These are phyloP conservation scores for Neurospora tetrasperma DNA, from an alignment of 495 filamentous ascomycete species.

Conservation along the genomic window DNA sequence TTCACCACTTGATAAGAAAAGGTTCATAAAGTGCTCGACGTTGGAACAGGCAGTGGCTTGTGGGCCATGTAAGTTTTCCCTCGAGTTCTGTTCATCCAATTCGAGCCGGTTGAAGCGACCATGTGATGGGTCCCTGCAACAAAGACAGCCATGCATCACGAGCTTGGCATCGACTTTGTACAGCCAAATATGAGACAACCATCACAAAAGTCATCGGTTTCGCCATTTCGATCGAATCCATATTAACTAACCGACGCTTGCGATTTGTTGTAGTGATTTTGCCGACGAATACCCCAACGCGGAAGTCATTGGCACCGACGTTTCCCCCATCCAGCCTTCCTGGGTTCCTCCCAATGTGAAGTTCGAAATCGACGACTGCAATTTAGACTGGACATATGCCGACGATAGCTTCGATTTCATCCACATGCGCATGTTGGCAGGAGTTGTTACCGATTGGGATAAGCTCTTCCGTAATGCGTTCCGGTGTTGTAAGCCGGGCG, in stretches of 20 bases:
- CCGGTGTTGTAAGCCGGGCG: background rate
- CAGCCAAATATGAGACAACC: too few relatives aligned
- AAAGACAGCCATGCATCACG: background rate
- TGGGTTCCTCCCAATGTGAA: slow-evolving; percentile 38
- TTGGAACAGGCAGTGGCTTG: slow-evolving; percentile 30
- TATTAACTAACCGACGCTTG: background rate
- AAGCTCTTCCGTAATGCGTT: background rate
- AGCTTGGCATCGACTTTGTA: too few relatives aligned
- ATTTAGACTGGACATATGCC: slow-evolving; percentile 39
- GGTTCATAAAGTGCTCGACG: slow-evolving; percentile 27
- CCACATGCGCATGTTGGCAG: background rate
- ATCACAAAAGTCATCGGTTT: too few relatives aligned
- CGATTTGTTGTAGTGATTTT: slow-evolving; percentile 12
- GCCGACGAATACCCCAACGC: slow-evolving; percentile 40
- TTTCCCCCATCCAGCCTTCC: slow-evolving; percentile 44
- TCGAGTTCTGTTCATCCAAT: background rate
- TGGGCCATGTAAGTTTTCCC: slow-evolving; percentile 22
- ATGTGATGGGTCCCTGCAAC: background rate
- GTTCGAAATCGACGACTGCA: slow-evolving; percentile 47
- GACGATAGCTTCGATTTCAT: slow-evolving; percentile 46
- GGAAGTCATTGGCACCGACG: slow-evolving; percentile 50
- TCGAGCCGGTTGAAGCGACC: background rate
- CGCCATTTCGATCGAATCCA: too few relatives aligned
- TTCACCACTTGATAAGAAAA: slow-evolving; percentile 38
- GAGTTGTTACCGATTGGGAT: slow-evolving; percentile 2